Evolutionary conservation across 306 rosid genomes (phyloP), one percentile per base, ranked within the genome.

Genomic region (Urtica urens): DNA sequence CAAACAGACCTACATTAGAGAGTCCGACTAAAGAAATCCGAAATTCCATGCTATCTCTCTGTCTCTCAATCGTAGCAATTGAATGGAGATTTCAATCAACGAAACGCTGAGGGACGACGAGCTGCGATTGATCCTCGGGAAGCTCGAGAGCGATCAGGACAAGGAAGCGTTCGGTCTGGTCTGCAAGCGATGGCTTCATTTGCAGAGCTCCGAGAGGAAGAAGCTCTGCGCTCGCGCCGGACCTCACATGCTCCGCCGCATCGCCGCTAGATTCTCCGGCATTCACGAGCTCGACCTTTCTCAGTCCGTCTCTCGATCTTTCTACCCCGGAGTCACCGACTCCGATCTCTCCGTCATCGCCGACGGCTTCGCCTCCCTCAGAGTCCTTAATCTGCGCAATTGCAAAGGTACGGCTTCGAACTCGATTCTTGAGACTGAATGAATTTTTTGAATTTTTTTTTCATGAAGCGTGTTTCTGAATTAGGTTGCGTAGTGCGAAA

Each of bases 201-300:
- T 90, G 63, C 95, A 85, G 82, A 90, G 99, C 71, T 74, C 78
- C 2, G 94, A 79, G 60, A 72, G 95, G 92, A 85, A 67, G 92
- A 85, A 58, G 69, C 94, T 90, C 8, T 65, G 83, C 12, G 92
- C 83, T 20, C 95, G 99, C 24, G 99, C 99, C 2, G 99, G 94
- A 1, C 79, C 83, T 18, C 99, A 66, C 54, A 72, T 90, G 95
- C 92, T 90, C 27, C 82, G 71, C 2, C 78, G 51, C 64, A 72
- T 90, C 81, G 95, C 99, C 3, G 80, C 74, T 35, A 66, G 99
- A 59, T 90, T 90, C 71, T 72, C 79, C 20, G 63, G 83, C 28
- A 75, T 85, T 59, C 59, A 55, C 25, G 87, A 90, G 38, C 58
- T 90, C 55, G 95, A 85, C 62, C 82, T 85, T 21, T 80, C 95